These are phyloP conservation scores for Glaciozyma antarctica DNA, from an alignment of 768 basidiomycete genomes.

Conservation along the genomic window DNA sequence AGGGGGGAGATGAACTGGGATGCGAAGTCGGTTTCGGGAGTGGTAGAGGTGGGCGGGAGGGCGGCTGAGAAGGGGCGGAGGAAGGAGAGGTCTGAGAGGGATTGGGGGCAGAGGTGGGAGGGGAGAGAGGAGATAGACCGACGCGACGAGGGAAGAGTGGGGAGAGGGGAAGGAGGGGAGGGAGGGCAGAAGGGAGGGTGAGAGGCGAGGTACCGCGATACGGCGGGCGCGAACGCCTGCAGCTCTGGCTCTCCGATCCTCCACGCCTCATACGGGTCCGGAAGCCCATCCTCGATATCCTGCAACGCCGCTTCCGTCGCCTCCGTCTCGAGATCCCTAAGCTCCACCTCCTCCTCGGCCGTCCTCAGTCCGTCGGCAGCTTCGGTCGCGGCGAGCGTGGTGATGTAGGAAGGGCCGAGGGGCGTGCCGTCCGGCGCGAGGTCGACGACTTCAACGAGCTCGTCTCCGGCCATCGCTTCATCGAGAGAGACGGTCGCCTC, in stretches of 20 bases:
- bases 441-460: conserved; percentile 21
- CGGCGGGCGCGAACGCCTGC: background rate
- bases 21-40: conserved; percentile 14
- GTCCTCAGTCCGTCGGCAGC: conserved; percentile 1
- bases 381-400: background rate
- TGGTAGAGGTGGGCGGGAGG: background rate
- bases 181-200: conserved; percentile 17
- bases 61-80: conserved; percentile 12
- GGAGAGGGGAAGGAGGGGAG: background rate
- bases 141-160: background rate
- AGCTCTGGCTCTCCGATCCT: conserved; percentile 23
- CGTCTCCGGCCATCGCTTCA: background rate
- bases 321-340: conserved; percentile 13
- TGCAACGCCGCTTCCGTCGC: conserved; percentile 16
- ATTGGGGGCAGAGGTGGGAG: background rate
- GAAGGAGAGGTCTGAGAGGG: conserved; percentile 16
- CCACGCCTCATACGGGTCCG: conserved; percentile 29
- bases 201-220: conserved; percentile 28
- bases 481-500: background rate
- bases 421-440: conserved; percentile 21
- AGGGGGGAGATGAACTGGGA: conserved; percentile 22
- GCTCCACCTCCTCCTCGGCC: conserved; percentile 11
- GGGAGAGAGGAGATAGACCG: background rate
- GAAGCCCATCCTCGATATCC: conserved; percentile 15
- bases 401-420: conserved; percentile 19